Evolutionary conservation across 768 basidiomycete species (phyloP), one percentile per base, ranked within the genome.

Genomic region (Dioszegia crocea): DNA sequence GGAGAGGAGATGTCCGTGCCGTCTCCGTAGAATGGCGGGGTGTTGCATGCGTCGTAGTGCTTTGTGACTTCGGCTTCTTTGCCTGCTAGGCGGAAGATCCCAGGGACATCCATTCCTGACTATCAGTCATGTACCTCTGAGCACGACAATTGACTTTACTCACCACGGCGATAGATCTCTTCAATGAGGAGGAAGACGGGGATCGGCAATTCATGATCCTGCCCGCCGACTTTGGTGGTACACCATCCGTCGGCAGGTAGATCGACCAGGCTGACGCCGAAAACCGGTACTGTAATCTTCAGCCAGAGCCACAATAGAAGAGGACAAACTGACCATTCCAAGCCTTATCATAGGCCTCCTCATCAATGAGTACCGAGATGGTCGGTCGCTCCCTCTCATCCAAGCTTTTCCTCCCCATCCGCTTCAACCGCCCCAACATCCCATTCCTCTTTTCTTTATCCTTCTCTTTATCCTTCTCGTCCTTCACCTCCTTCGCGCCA

Each of bases 101-200:
- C 71, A 41, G 71, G 67, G 60, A 67, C 68, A 66, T 68, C 51
- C 68, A 68, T 73, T 47, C 24, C 30, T 49, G 29, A 9, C 11
- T 2, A 19, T 56, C 39, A 52, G 29, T 39, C 12, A 31, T 26
- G 24, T 3, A 19, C 19, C 16, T 29, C 1, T 48, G 38, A 26
- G 27, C 4, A 40, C 12, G n/a, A 29, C n/a, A 24, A 2, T 11
- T 8, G 11, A 33, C 24, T n/a, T n/a, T 26, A 63, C 67, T 56
- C 36, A 66, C 73, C 73, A 43, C 70, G 44, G 29, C 65, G 63
- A 54, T 71, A 73, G 23, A 75, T 72, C 61, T 75, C 71, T 43
- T 75, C 73, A 10, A 71, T 63, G 3, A 71, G 58, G 5, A 63
- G 62, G 53, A 71, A 72, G 33, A 75, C 64, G 2, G 72, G 60